These are phyloP conservation scores for Aegilops longissima DNA, from an alignment of 176 grass and related monocot species.

Conservation along the genomic window DNA sequence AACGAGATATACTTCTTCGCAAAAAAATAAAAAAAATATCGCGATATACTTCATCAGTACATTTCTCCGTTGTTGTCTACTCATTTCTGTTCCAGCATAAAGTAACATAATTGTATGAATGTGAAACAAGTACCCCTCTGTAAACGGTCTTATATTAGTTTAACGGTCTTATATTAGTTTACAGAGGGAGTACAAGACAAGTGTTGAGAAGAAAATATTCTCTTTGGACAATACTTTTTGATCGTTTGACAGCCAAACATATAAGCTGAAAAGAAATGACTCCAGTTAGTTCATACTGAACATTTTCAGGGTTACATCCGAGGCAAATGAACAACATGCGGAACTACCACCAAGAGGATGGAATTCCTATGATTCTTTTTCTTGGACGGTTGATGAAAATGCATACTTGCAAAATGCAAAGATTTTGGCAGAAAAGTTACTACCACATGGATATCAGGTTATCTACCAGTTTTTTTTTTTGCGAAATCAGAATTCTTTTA, in stretches of 20 bases:
- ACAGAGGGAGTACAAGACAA: neutral
- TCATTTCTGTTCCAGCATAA: neutral
- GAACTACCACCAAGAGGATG: conserved; percentile 72
- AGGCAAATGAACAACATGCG: conserved; percentile 36
- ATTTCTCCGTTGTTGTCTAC: neutral
- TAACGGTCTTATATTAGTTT: too few species aligned
- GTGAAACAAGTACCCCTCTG: neutral
- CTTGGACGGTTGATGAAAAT: conserved; percentile 73
- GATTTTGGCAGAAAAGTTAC: conserved; percentile 65
- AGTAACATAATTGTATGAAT: neutral
- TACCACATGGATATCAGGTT: conserved; percentile 79
- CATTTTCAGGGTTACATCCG: conserved; percentile 34
- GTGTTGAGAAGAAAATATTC: neutral
- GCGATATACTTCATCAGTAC: neutral
- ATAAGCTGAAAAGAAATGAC: neutral
- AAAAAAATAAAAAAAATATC: too few species aligned
- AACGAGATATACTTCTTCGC: neutral
- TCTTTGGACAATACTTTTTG: neutral
- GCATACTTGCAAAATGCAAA: conserved; percentile 71
- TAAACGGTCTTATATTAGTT: too few species aligned
- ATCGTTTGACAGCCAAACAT: neutral
- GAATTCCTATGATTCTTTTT: conserved; percentile 97
- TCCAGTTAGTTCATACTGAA: neutral
- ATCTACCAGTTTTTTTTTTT: neutral
- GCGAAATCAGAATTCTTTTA: too few species aligned